Conservation (phyloP, 257 asterid species). For the Rauvolfia tetraphylla region DNA sequence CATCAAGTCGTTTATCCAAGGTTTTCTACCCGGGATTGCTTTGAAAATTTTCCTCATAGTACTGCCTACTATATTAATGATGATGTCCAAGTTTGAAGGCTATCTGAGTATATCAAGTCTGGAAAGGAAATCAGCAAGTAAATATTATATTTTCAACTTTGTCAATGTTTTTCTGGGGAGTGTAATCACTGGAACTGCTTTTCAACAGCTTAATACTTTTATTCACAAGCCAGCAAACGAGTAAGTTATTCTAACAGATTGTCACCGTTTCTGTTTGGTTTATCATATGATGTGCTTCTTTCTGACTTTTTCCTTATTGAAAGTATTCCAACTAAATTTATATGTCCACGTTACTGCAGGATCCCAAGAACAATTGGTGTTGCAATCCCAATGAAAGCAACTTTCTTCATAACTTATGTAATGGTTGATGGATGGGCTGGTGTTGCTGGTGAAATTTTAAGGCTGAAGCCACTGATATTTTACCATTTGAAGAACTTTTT, state of each 20-base stretch:
- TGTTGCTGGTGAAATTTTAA: conserved; percentile 79
- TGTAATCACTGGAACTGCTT: conserved; percentile 82
- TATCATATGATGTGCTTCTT: background rate
- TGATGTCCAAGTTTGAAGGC: conserved; percentile 93
- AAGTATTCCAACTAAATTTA: background rate
- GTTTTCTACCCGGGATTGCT: conserved; percentile 94
- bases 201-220: conserved; percentile 72
- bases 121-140: conserved; percentile 76
- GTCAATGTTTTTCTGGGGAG: conserved; percentile 86
- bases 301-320: background rate
- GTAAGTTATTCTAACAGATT: conserved; percentile 39
- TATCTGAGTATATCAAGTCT: conserved; percentile 65
- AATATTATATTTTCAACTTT: conserved; percentile 72
- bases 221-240: conserved; percentile 59
- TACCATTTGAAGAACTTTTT: conserved; percentile 80
- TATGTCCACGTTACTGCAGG: conserved; percentile 35
- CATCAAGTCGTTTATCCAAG: conserved; percentile 90
- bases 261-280: background rate
- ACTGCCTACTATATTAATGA: conserved; percentile 80
- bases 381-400: conserved; percentile 95
- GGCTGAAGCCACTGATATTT: conserved; percentile 71
- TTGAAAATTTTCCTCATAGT: conserved; percentile 87
- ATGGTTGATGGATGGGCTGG: conserved; percentile 99
- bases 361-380: conserved; percentile 75
- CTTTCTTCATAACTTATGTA: conserved; percentile 87